Conservation (phyloP, 495 filamentous ascomycete genomes). For the Lophiostoma macrostomum region DNA sequence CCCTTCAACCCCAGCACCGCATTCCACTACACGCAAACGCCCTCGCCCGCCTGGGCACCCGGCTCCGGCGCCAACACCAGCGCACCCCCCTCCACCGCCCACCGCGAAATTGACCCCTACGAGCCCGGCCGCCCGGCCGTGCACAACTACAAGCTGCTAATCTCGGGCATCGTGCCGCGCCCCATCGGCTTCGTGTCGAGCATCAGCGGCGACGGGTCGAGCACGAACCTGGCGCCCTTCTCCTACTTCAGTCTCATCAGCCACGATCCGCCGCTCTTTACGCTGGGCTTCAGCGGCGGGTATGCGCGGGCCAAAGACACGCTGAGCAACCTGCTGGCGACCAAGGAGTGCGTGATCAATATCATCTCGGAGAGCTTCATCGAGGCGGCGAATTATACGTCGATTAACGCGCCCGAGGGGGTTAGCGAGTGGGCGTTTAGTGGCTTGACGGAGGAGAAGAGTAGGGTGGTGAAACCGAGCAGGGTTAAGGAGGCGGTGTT, state of each 20-base stretch:
- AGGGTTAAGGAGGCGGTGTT: slow-evolving; percentile 81
- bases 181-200: slow-evolving; percentile 68
- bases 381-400: slow-evolving; percentile 80
- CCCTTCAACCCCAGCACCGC: slow-evolving; percentile 55
- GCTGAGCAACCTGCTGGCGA: slow-evolving; percentile 67
- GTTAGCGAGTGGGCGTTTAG: slow-evolving; percentile 76
- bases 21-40: slow-evolving; percentile 63
- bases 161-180: slow-evolving; percentile 79
- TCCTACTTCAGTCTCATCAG: slow-evolving; percentile 78
- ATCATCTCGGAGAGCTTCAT: slow-evolving; percentile 81
- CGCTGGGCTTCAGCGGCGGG: slow-evolving; percentile 62
- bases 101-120: slow-evolving; percentile 81
- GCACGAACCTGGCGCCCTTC: slow-evolving; percentile 80
- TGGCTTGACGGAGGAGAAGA: slow-evolving; percentile 71
- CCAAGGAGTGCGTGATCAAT: slow-evolving; percentile 67
- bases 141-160: slow-evolving; percentile 90
- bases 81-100: slow-evolving; percentile 55
- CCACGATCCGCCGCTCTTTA: slow-evolving; percentile 88
- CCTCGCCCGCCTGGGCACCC: slow-evolving; percentile 69
- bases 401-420: slow-evolving; percentile 75
- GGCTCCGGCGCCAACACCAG: slow-evolving; percentile 72
- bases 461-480: slow-evolving; percentile 62
- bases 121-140: slow-evolving; percentile 61
- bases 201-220: slow-evolving; percentile 54
- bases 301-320: slow-evolving; percentile 66